phyloP scores from a whole-genome alignment of 441 rosid species.

The Populus hybrid region DNA sequence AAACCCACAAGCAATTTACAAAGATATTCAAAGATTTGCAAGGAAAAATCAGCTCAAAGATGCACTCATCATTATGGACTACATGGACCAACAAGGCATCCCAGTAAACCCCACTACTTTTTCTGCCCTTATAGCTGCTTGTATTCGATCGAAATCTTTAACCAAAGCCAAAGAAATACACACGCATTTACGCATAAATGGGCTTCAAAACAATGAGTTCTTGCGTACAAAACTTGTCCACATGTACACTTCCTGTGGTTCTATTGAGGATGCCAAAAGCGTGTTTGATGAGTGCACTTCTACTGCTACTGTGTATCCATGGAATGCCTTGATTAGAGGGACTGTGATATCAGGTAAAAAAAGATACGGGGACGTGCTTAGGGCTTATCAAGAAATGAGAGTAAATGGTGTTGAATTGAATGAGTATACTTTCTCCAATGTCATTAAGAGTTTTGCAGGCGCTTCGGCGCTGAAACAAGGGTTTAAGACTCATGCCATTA shows the following conservation, averaged over 20 bases:
- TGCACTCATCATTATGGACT: conserved; percentile 69
- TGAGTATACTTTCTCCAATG: too few relatives aligned
- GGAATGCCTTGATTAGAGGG: too few relatives aligned
- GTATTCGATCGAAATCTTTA: conserved; percentile 62
- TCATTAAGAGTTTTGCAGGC: too few relatives aligned
- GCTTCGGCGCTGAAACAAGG: too few relatives aligned
- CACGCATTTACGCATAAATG: conserved; percentile 57
- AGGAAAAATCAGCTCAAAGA: conserved; percentile 61
- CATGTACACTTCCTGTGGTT: conserved; percentile 73
- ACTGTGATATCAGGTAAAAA: too few relatives aligned
- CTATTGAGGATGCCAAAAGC: conserved; percentile 9
- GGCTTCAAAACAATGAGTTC: conserved; percentile 65
- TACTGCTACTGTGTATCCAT: too few relatives aligned
- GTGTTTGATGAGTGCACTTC: too few relatives aligned
- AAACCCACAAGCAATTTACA: conserved; percentile 60
- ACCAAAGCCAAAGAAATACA: conserved; percentile 58
- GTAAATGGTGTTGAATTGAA: too few relatives aligned
- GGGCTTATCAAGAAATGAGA: too few relatives aligned
- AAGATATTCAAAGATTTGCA: conserved; percentile 58
- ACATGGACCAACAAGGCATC: conserved; percentile 71
- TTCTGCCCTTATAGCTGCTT: conserved; percentile 67
- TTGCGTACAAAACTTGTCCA: conserved; percentile 60
- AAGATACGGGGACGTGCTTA: too few relatives aligned
- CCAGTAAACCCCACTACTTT: conserved; percentile 77
- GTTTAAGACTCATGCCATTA: too few relatives aligned